phyloP scores from a whole-genome alignment of 768 basidiomycete genomes.

The Rhodotorula sphaerocarpa region DNA sequence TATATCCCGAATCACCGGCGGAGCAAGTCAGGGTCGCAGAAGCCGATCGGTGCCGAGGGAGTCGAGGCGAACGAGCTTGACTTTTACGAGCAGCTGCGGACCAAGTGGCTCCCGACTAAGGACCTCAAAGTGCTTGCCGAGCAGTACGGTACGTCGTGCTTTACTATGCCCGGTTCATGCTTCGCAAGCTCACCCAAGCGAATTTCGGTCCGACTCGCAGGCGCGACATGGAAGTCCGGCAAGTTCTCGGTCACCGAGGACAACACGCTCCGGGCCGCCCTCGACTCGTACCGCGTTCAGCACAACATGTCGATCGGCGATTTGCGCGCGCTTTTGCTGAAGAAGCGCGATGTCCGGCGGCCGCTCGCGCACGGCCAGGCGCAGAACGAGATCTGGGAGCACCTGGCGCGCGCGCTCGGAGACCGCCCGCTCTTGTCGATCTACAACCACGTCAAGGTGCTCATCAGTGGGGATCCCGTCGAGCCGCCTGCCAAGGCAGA shows the following conservation, averaged over 20 bases:
- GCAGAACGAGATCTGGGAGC: conserved; percentile 21
- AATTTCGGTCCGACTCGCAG: conserved; percentile 7
- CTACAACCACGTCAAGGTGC: conserved; percentile 33
- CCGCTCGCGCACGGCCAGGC: neutral
- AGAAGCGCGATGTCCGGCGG: conserved; percentile 3
- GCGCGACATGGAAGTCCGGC: conserved; percentile 25
- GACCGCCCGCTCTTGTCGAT: conserved; percentile 25
- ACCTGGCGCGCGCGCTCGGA: conserved; percentile 12
- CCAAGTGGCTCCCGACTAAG: conserved; percentile 24
- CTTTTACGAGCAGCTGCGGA: conserved; percentile 16
- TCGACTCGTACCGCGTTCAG: conserved; percentile 15
- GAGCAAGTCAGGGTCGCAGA: too few relatives aligned
- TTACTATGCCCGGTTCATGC: neutral
- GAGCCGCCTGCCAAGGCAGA: too few relatives aligned
- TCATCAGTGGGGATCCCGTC: too few relatives aligned
- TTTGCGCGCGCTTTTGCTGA: conserved; percentile 8
- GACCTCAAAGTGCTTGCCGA: conserved; percentile 22
- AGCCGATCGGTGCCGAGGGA: too few relatives aligned
- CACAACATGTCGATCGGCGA: conserved; percentile 8
- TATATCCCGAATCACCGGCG: neutral
- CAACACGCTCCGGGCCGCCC: conserved; percentile 8
- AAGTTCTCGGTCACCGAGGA: conserved; percentile 32
- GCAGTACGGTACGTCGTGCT: conserved; percentile 12
- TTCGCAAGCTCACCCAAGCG: too few relatives aligned
- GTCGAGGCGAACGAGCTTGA: neutral